Evolutionary conservation across 371 early-diverging fungal species (phyloP).

Genomic region (Mucor racemosus): DNA sequence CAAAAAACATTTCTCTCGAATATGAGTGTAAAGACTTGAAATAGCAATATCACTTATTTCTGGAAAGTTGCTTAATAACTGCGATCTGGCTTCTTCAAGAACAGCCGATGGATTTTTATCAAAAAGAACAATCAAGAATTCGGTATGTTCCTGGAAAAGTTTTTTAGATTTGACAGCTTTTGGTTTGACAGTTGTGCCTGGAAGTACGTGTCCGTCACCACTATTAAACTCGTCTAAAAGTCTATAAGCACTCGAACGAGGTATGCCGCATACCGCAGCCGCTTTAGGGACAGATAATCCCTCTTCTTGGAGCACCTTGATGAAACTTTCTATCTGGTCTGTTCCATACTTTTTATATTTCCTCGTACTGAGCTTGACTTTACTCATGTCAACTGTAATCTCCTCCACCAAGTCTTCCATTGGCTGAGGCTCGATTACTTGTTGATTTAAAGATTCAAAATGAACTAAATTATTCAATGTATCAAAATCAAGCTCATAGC

Average conservation of each 20-base stretch:
- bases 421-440: no score
- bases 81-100: slow-evolving; percentile 7
- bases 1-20: slow-evolving; percentile 10
- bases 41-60: slow-evolving; percentile 7
- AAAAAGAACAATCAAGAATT: slow-evolving; percentile 11
- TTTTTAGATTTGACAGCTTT: no score
- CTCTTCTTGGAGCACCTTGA: slow-evolving; percentile 14
- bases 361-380: slow-evolving; percentile 9
- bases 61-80: background rate
- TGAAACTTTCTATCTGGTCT: slow-evolving; percentile 12
- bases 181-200: slow-evolving; percentile 3
- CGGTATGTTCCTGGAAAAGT: slow-evolving; percentile 8
- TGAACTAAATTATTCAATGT: slow-evolving; percentile 12
- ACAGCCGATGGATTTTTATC: slow-evolving; percentile 3
- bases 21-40: slow-evolving; percentile 16
- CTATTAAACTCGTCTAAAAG: slow-evolving; percentile 15
- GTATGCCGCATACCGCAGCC: slow-evolving; percentile 6
- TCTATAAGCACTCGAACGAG: slow-evolving; percentile 12
- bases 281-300: slow-evolving; percentile 20
- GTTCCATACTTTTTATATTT: slow-evolving; percentile 12
- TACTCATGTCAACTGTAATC: slow-evolving; percentile 17
- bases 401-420: no score
- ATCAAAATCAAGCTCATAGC: slow-evolving; percentile 8
- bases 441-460: no score
- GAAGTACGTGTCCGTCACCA: background rate